These are phyloP conservation scores for Fusarium staphyleae DNA, from an alignment of 2,329 filamentous ascomycete species.

Conservation along the genomic window DNA sequence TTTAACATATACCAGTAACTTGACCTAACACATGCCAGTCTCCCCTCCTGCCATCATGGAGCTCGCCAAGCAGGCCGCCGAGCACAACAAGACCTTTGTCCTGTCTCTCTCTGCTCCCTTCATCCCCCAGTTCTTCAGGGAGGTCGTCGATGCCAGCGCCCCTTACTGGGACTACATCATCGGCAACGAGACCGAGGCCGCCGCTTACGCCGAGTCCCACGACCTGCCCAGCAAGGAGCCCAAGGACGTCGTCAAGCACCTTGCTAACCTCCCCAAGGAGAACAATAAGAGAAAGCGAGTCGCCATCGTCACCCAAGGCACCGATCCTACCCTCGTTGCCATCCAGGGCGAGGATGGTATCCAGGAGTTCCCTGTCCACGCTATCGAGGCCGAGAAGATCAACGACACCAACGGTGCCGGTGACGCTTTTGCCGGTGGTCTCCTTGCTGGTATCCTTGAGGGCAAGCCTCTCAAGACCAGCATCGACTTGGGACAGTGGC, in stretches of 20 bases:
- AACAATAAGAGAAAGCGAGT: slow-evolving; percentile 84
- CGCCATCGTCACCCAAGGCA: slow-evolving; percentile 95
- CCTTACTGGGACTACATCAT: slow-evolving; percentile 97
- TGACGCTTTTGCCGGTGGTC: slow-evolving; percentile 95
- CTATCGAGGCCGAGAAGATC: slow-evolving; percentile 79
- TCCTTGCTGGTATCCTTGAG: slow-evolving; percentile 87
- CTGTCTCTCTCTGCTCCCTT: slow-evolving; percentile 95
- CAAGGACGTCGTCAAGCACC: slow-evolving; percentile 81
- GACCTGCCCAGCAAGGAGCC: slow-evolving; percentile 77
- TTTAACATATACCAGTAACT: neutral
- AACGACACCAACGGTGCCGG: slow-evolving; percentile 97
- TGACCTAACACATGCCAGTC: slow-evolving; percentile 56
- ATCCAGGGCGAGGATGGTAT: slow-evolving; percentile 73
- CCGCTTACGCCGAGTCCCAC: slow-evolving; percentile 85
- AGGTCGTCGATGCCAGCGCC: slow-evolving; percentile 82
- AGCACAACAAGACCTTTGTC: slow-evolving; percentile 88
- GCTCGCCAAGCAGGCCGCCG: slow-evolving; percentile 87
- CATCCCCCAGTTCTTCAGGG: slow-evolving; percentile 98
- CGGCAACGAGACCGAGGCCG: slow-evolving; percentile 95
- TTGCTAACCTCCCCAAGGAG: slow-evolving; percentile 90
- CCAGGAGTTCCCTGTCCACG: slow-evolving; percentile 81
- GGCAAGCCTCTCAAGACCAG: slow-evolving; percentile 79
- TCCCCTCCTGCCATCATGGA: slow-evolving; percentile 90
- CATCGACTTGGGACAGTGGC: slow-evolving; percentile 95
- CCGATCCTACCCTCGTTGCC: slow-evolving; percentile 86